These are phyloP conservation scores for Gaertneriomyces sp. DNA, from an alignment of 192 early-diverging fungal species.

Conservation along the genomic window DNA sequence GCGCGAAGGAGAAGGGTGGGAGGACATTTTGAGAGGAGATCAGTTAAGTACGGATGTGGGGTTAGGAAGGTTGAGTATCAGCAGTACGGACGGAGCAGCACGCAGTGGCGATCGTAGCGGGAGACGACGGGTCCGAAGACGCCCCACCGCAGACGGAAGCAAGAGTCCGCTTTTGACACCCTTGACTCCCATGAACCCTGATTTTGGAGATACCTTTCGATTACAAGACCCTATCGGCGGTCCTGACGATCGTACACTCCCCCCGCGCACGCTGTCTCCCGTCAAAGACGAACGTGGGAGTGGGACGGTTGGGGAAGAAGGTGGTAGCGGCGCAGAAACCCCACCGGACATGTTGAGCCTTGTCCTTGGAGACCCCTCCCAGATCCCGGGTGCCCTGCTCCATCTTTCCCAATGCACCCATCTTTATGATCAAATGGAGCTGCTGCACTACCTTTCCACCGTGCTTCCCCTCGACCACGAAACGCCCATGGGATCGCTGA, in stretches of 20 bases:
- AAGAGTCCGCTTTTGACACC: too few relatives aligned
- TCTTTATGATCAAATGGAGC: conserved; percentile 77
- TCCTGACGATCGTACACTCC: too few relatives aligned
- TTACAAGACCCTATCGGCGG: too few relatives aligned
- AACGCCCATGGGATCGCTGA: conserved; percentile 50
- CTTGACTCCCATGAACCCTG: too few relatives aligned
- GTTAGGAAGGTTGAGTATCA: too few relatives aligned
- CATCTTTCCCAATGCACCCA: conserved; percentile 62
- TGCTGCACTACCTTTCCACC: conserved; percentile 73
- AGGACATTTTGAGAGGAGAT: conserved; percentile 41
- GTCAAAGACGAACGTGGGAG: too few relatives aligned
- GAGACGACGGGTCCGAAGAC: too few relatives aligned
- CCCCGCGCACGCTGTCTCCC: too few relatives aligned
- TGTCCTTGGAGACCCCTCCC: conserved; percentile 63
- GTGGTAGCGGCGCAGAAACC: background rate
- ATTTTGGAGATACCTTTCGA: too few relatives aligned
- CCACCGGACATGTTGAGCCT: conserved; percentile 42
- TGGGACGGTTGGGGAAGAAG: background rate
- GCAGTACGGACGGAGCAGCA: too few relatives aligned
- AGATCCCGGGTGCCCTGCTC: conserved; percentile 55
- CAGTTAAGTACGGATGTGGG: background rate
- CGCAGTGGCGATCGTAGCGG: too few relatives aligned
- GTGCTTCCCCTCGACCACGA: conserved; percentile 58
- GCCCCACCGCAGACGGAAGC: too few relatives aligned
- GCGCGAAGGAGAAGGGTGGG: conserved; percentile 43